A percentile compares a stretch with the other conserved stretches of the same genome.
phyloP scores from a whole-genome alignment of 305 asterid species.

The Coffea humblotiana region DNA sequence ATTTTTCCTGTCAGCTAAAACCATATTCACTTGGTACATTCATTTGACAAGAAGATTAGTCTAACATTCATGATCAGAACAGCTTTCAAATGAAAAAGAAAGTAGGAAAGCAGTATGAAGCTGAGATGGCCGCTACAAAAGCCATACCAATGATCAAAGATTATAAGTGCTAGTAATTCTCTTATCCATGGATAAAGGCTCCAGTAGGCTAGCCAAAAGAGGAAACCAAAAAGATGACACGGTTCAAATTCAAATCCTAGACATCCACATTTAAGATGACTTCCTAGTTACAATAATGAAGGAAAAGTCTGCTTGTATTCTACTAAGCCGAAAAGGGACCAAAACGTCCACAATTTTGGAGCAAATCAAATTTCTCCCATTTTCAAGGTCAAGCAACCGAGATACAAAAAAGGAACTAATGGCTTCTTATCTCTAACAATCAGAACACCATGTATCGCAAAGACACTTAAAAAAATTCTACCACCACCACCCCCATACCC shows the following conservation, averaged over 20 bases:
- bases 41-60: not conserved
- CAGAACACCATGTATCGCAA: not conserved
- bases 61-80: not conserved
- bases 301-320: not conserved
- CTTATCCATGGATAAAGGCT: not conserved
- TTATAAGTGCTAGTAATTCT: not conserved
- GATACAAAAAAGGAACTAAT: not conserved
- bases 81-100: not conserved
- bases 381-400: not conserved
- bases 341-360: not conserved
- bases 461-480: not conserved
- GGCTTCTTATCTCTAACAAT: not conserved
- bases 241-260: not conserved
- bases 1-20: not conserved
- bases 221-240: not conserved
- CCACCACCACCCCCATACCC: not conserved
- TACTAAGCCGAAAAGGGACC: not conserved
- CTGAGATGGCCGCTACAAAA: not conserved
- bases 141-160: not conserved
- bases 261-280: not conserved
- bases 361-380: not conserved
- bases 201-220: not conserved
- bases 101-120: not conserved
- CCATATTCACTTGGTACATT: not conserved
- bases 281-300: not conserved